Percentiles rank a stretch among this genome's conserved stretches.
These are phyloP conservation scores for Papiliotrema laurentii DNA, from an alignment of 1,284 basidiomycete species.

Conservation along the genomic window DNA sequence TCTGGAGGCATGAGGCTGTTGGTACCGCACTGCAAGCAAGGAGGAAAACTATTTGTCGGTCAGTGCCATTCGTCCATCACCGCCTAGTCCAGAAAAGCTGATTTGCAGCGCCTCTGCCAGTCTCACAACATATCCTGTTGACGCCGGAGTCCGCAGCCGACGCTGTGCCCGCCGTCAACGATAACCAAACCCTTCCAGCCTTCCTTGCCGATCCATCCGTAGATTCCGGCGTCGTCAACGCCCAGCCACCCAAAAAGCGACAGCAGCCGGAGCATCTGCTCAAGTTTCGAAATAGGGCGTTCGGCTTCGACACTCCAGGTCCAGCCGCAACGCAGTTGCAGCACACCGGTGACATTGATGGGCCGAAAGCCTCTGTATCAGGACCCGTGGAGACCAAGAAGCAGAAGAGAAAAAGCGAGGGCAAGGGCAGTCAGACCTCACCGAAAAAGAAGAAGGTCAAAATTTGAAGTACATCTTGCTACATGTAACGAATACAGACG, in stretches of 20 bases:
- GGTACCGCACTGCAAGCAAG: slow-evolving; percentile 28
- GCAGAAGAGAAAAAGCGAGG: slow-evolving; percentile 21
- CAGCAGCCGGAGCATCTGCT: slow-evolving; percentile 33
- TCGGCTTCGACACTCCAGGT: slow-evolving; percentile 36
- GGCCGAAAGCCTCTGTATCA: background rate
- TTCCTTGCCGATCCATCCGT: slow-evolving; percentile 18
- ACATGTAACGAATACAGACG: no score
- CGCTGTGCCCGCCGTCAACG: no score
- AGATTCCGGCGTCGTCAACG: slow-evolving; percentile 1
- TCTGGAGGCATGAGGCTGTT: slow-evolving; percentile 37
- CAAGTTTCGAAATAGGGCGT: slow-evolving; percentile 41
- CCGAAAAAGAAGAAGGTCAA: slow-evolving; percentile 34
- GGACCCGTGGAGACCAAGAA: slow-evolving; percentile 14
- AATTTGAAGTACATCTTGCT: slow-evolving; percentile 10
- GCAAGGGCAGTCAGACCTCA: slow-evolving; percentile 6
- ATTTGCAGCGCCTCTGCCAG: slow-evolving; percentile 32
- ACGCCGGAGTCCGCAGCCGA: slow-evolving; percentile 23
- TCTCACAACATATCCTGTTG: slow-evolving; percentile 37
- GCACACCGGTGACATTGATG: background rate
- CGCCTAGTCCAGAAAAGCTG: background rate
- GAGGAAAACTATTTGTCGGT: slow-evolving; percentile 37
- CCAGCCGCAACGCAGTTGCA: slow-evolving; percentile 10
- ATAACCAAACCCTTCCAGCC: no score
- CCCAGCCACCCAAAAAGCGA: slow-evolving; percentile 18
- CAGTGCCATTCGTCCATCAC: slow-evolving; percentile 9